These are phyloP conservation scores for Starmera stellimalicola DNA, from an alignment of 1,139 yeast species.

Conservation along the genomic window DNA sequence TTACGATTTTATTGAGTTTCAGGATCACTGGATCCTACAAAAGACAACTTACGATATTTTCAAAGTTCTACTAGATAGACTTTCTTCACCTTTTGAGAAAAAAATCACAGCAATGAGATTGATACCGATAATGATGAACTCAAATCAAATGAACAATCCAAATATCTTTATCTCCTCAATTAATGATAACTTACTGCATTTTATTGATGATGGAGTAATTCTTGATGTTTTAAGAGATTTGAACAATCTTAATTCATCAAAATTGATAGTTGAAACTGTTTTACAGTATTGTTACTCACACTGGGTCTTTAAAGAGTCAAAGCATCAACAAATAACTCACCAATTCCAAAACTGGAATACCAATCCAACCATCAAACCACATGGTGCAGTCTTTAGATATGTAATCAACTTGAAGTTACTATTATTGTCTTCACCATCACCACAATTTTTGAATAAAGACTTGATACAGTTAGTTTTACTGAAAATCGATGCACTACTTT, in stretches of 20 bases:
- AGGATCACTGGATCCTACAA: conserved; percentile 12
- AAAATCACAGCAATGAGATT: conserved; percentile 12
- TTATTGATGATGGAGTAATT: conserved; percentile 28
- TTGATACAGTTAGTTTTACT: conserved; percentile 17
- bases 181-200: conserved; percentile 24
- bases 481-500: conserved; percentile 22
- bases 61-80: not conserved
- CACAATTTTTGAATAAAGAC: conserved; percentile 13
- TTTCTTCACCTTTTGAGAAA: conserved; percentile 1
- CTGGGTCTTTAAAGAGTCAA: conserved; percentile 16
- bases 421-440: conserved; percentile 17
- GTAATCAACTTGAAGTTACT: conserved; percentile 29
- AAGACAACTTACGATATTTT: conserved; percentile 14
- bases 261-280: conserved; percentile 23
- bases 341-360: conserved; percentile 21
- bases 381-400: conserved; percentile 25
- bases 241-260: conserved; percentile 13
- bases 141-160: conserved; percentile 20
- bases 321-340: conserved; percentile 3
- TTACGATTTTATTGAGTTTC: conserved; percentile 8
- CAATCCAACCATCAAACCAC: conserved; percentile 23
- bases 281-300: conserved; percentile 33
- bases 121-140: conserved; percentile 18
- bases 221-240: conserved; percentile 20
- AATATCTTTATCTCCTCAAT: conserved; percentile 27